Conservation (phyloP, 371 early-diverging fungal species). For the Batkoa obscura region DNA sequence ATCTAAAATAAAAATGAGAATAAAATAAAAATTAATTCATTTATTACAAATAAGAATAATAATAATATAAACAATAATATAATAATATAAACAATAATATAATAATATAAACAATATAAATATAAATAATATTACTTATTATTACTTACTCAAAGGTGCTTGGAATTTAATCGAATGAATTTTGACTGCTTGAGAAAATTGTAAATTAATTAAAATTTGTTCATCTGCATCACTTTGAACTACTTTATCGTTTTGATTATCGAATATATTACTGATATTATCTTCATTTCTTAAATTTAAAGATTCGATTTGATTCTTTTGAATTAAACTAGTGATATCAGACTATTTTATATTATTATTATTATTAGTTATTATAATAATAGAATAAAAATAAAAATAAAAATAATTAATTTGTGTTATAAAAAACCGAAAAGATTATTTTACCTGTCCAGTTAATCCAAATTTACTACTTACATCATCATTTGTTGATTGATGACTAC, state of each 20-base stretch:
- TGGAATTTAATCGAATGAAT: slow-evolving; percentile 69
- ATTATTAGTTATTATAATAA: slow-evolving; percentile 1
- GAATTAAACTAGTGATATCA: slow-evolving; percentile 47
- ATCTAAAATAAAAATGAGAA: not conserved
- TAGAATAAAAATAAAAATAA: too few relatives aligned
- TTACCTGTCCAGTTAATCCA: slow-evolving; percentile 29
- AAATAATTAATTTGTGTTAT: too few relatives aligned
- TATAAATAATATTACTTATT: too few relatives aligned
- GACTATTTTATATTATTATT: slow-evolving; percentile 16
- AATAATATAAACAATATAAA: too few relatives aligned
- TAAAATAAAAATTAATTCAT: too few relatives aligned
- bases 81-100: too few relatives aligned
- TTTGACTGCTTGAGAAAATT: slow-evolving; percentile 80
- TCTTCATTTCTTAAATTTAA: slow-evolving; percentile 64
- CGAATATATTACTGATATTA: slow-evolving; percentile 53
- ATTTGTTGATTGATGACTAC: slow-evolving; percentile 30
- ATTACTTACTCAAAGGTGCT: slow-evolving; percentile 17
- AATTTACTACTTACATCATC: slow-evolving; percentile 14
- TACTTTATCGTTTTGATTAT: slow-evolving; percentile 18
- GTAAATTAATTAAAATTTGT: slow-evolving; percentile 69
- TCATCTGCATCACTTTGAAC: slow-evolving; percentile 86
- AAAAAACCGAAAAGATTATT: too few relatives aligned
- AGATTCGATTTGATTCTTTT: slow-evolving; percentile 60
- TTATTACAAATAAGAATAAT: too few relatives aligned
- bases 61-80: too few relatives aligned